Evolutionary conservation across 2,329 filamentous ascomycete species (phyloP).

Genomic region (Diaporthe citrichinensis): DNA sequence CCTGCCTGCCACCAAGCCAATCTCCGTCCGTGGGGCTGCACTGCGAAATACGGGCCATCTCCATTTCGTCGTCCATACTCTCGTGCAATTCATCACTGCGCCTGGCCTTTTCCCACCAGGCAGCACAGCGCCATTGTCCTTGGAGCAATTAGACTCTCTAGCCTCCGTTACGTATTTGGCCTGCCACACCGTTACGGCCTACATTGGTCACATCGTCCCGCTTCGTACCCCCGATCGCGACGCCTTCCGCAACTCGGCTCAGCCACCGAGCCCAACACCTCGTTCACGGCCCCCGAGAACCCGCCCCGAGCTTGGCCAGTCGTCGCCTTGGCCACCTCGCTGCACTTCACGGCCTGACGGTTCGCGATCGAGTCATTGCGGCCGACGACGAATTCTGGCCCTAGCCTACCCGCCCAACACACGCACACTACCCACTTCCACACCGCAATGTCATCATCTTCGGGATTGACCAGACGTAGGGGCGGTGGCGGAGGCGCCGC

Average conservation of each 20-base stretch:
- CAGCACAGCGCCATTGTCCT: constrained; percentile 19
- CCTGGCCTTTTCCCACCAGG: constrained; percentile 23
- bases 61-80: constrained; percentile 33
- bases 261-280: constrained; percentile 16
- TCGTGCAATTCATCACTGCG: constrained; percentile 23
- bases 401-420: neutral
- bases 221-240: constrained; percentile 19
- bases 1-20: constrained; percentile 19
- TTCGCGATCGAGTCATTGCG: constrained; percentile 20
- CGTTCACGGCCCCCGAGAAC: neutral
- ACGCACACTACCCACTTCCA: neutral
- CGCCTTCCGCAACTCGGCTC: constrained; percentile 14
- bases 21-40: constrained; percentile 36
- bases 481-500: constrained; percentile 72
- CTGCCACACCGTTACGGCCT: constrained; percentile 15
- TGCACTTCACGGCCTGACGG: constrained; percentile 5
- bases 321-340: neutral
- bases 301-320: constrained; percentile 17
- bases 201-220: constrained; percentile 15
- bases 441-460: constrained; percentile 54
- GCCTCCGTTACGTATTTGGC: constrained; percentile 1
- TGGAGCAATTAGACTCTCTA: constrained; percentile 3
- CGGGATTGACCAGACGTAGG: constrained; percentile 75
- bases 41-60: constrained; percentile 37
- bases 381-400: constrained; percentile 10